These are phyloP conservation scores for Saksenaea oblongispora DNA, from an alignment of 371 early-diverging fungal genomes.

Conservation along the genomic window DNA sequence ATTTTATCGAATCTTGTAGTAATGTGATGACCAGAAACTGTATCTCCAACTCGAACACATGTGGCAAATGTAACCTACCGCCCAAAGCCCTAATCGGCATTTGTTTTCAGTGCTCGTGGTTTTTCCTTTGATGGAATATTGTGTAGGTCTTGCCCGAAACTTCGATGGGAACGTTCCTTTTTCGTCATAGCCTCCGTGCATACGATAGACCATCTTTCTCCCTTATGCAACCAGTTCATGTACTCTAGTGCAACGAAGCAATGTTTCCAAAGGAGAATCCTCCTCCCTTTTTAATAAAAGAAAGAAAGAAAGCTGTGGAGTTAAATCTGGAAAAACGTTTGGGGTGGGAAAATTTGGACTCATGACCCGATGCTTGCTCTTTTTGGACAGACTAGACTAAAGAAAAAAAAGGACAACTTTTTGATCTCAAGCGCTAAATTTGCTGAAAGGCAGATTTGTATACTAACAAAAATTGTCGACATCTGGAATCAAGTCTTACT, in stretches of 20 bases:
- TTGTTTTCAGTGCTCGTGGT: slow-evolving; percentile 3
- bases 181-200: not conserved
- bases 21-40: not conserved
- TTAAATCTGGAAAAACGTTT: not conserved
- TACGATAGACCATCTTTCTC: not conserved
- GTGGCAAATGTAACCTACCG: not conserved
- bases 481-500: not conserved
- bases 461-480: not conserved
- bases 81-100: not conserved
- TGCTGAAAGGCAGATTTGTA: not conserved
- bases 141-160: not conserved
- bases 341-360: slow-evolving; percentile 5
- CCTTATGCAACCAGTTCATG: not conserved
- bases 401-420: not conserved
- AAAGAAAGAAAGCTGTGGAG: not conserved
- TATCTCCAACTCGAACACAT: not conserved
- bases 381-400: not conserved
- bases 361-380: not conserved
- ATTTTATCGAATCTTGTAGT: not conserved
- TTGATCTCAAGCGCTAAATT: not conserved
- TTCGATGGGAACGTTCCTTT: not conserved
- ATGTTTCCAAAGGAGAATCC: not conserved
- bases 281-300: not conserved
- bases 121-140: not conserved
- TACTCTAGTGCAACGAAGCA: not conserved